phyloP scores from a whole-genome alignment of 2,329 filamentous ascomycete genomes.

The Paraconiothyrium brasiliense region DNA sequence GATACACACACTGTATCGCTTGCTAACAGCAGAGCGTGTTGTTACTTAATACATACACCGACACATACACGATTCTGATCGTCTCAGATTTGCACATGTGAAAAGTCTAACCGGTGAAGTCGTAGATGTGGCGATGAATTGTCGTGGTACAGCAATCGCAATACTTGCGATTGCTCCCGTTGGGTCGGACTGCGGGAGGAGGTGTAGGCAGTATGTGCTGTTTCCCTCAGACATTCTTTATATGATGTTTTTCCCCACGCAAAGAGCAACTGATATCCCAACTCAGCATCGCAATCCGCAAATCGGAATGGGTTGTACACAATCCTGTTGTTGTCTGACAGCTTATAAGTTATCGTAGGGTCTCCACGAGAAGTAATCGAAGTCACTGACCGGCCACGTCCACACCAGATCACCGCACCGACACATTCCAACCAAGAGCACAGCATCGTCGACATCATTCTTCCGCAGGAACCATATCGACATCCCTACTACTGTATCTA shows the following conservation, averaged over 20 bases:
- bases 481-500: not conserved
- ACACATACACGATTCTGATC: not conserved
- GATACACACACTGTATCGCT: constrained; percentile 5
- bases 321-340: not conserved
- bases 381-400: not conserved
- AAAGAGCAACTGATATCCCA: not conserved
- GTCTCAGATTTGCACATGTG: not conserved
- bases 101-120: not conserved
- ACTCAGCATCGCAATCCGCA: not conserved
- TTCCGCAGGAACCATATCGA: not conserved
- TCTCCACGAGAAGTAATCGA: not conserved
- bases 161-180: constrained; percentile 14
- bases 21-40: not conserved
- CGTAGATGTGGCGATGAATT: constrained; percentile 3
- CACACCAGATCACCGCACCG: not conserved
- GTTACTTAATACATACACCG: constrained; percentile 3
- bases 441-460: constrained; percentile 15
- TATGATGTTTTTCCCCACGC: constrained; percentile 2
- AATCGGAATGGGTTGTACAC: constrained; percentile 3
- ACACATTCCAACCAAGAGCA: not conserved
- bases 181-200: constrained; percentile 1
- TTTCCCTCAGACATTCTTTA: constrained; percentile 1
- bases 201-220: not conserved
- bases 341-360: not conserved
- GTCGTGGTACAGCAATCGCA: constrained; percentile 27